A percentile compares a stretch with the other conserved stretches of the same genome.
Evolutionary conservation across 495 filamentous ascomycete genomes (phyloP).

Genomic region (Cryomyces minteri): DNA sequence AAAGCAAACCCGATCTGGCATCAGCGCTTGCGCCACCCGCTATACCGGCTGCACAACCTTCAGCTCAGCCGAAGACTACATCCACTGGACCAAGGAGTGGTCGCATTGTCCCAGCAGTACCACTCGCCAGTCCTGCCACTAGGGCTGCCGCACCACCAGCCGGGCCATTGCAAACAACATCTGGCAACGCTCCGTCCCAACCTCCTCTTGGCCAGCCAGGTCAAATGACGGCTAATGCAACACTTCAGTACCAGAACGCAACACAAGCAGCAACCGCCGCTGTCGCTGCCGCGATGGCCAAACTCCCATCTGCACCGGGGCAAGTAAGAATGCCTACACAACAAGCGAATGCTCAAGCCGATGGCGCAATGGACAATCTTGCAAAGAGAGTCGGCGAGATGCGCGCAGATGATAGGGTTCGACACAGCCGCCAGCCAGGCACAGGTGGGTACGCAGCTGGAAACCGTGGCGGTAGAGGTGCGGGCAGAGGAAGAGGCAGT

Average conservation of each 20-base stretch:
- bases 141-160: slow-evolving; percentile 4
- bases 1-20: slow-evolving; percentile 22
- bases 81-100: slow-evolving; percentile 48
- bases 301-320: slow-evolving; percentile 37
- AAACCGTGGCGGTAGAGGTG: slow-evolving; percentile 4
- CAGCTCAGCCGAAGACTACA: slow-evolving; percentile 22
- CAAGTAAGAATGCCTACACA: slow-evolving; percentile 6
- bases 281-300: slow-evolving; percentile 80
- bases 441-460: slow-evolving; percentile 14
- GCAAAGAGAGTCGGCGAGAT: slow-evolving; percentile 77
- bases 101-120: slow-evolving; percentile 49
- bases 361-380: slow-evolving; percentile 51
- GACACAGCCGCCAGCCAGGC: slow-evolving; percentile 10
- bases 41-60: slow-evolving; percentile 2
- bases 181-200: slow-evolving; percentile 11
- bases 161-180: slow-evolving; percentile 3
- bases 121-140: slow-evolving; percentile 15
- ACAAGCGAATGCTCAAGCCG: slow-evolving; percentile 16
- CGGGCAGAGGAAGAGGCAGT: slow-evolving; percentile 34
- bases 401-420: slow-evolving; percentile 40
- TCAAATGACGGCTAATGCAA: slow-evolving; percentile 1
- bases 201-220: slow-evolving; percentile 15
- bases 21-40: slow-evolving; percentile 19
- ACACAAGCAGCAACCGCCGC: slow-evolving; percentile 70
- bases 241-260: slow-evolving; percentile 39